Percentiles rank a stretch among this genome's conserved stretches.
phyloP scores from a whole-genome alignment of 2,329 filamentous ascomycete species.

The Colletotrichum graminicola region DNA sequence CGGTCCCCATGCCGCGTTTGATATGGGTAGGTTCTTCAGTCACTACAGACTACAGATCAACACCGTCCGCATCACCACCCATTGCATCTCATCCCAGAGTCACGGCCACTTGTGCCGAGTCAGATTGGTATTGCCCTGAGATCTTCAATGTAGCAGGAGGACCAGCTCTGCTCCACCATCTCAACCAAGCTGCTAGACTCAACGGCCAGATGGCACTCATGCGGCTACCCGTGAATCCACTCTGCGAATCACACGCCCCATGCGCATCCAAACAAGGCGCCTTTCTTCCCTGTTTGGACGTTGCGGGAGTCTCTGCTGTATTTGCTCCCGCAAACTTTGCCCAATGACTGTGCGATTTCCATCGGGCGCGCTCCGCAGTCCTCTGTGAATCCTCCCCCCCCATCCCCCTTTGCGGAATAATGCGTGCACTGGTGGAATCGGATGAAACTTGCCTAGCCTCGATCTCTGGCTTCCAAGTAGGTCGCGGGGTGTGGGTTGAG shows the following conservation, averaged over 20 bases:
- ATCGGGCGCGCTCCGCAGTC: slow-evolving; percentile 55
- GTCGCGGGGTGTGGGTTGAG: slow-evolving; percentile 23
- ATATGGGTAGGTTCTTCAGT: slow-evolving; percentile 4
- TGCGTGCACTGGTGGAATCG: slow-evolving; percentile 52
- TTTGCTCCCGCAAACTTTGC: slow-evolving; percentile 60
- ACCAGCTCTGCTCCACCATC: slow-evolving; percentile 61
- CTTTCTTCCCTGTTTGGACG: slow-evolving; percentile 56
- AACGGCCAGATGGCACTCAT: slow-evolving; percentile 56
- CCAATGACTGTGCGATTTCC: slow-evolving; percentile 42
- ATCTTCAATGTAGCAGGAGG: slow-evolving; percentile 42
- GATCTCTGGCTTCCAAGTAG: slow-evolving; percentile 45
- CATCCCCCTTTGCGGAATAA: slow-evolving; percentile 52
- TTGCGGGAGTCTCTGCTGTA: slow-evolving; percentile 50
- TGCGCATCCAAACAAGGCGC: slow-evolving; percentile 41
- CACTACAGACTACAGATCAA: neutral
- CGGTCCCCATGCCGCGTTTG: neutral
- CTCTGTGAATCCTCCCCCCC: slow-evolving; percentile 54
- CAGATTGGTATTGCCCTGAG: slow-evolving; percentile 49
- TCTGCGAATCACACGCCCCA: slow-evolving; percentile 28
- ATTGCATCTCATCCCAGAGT: neutral
- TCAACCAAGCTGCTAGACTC: slow-evolving; percentile 44
- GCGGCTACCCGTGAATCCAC: slow-evolving; percentile 58
- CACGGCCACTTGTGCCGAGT: slow-evolving; percentile 68
- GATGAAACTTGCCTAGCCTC: slow-evolving; percentile 56
- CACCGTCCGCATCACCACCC: slow-evolving; percentile 20